These are phyloP conservation scores for Pythium guiyangense DNA, from an alignment of 352 stramenopile species.

Conservation along the genomic window DNA sequence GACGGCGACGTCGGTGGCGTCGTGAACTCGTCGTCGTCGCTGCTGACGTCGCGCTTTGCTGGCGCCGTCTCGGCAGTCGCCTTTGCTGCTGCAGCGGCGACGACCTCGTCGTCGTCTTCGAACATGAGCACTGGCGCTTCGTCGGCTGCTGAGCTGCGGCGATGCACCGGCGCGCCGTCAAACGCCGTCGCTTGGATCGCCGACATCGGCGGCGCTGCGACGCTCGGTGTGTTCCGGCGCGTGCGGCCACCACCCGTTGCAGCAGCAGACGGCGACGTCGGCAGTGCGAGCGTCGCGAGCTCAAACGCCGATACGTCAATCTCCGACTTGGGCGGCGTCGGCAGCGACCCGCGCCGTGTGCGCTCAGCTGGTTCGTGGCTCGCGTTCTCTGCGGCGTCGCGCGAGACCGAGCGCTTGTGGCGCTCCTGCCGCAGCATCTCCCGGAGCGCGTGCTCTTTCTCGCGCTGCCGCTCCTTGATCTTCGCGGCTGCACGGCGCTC, in stretches of 20 bases:
- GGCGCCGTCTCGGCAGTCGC: background rate
- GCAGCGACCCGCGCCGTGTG: conserved; percentile 8
- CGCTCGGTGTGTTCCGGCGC: too few relatives aligned
- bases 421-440: conserved; percentile 10
- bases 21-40: conserved; percentile 10
- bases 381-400: conserved; percentile 1
- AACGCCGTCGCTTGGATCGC: conserved; percentile 46
- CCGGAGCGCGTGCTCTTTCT: conserved; percentile 8
- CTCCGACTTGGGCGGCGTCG: conserved; percentile 21
- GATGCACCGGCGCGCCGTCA: conserved; percentile 22
- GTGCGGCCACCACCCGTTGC: too few relatives aligned
- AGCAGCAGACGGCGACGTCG: too few relatives aligned
- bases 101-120: background rate
- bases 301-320: conserved; percentile 21
- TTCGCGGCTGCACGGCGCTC: too few relatives aligned
- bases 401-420: conserved; percentile 5
- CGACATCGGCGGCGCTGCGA: conserved; percentile 31
- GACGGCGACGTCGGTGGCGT: conserved; percentile 14
- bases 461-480: conserved; percentile 6
- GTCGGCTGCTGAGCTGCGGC: too few relatives aligned
- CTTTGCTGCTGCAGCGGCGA: background rate
- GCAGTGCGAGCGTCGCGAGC: too few relatives aligned
- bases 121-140: background rate
- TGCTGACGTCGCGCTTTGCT: conserved; percentile 6
- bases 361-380: background rate